phyloP scores from a whole-genome alignment of 805 yeast species.

The Hanseniaspora mollemarum region DNA sequence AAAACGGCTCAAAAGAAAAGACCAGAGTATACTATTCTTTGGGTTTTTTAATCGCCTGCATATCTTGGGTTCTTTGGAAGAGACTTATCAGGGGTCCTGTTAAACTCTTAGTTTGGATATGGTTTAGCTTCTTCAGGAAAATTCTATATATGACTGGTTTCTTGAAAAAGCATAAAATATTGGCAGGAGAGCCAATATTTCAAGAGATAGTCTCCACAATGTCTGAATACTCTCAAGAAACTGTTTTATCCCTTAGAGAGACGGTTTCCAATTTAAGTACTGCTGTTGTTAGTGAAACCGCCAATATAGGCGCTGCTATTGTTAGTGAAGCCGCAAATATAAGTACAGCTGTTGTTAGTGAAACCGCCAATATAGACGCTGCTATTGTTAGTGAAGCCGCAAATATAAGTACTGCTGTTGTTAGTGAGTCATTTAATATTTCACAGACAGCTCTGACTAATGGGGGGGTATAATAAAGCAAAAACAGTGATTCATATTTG shows the following conservation, averaged over 20 bases:
- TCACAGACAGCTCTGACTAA: too few species aligned
- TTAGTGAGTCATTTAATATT: too few species aligned
- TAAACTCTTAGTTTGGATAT: slow-evolving; percentile 26
- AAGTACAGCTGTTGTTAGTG: too few species aligned
- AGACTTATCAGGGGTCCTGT: slow-evolving; percentile 28
- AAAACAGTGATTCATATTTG: too few species aligned
- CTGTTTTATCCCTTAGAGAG: neutral
- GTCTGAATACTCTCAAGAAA: neutral
- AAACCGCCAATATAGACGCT: neutral
- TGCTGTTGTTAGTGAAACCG: neutral
- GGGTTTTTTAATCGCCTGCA: slow-evolving; percentile 24
- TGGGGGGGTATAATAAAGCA: too few species aligned
- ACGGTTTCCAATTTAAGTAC: neutral
- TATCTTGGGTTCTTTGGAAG: slow-evolving; percentile 30
- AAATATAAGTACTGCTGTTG: too few species aligned
- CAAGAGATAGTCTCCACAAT: neutral
- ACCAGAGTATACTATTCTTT: slow-evolving; percentile 28
- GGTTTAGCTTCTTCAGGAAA: slow-evolving; percentile 32
- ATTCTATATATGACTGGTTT: slow-evolving; percentile 25
- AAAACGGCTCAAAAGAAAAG: slow-evolving; percentile 28
- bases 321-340: neutral
- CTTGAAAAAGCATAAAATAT: slow-evolving; percentile 15
- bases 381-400: neutral
- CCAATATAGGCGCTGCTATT: neutral
- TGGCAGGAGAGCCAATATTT: slow-evolving; percentile 5